Percentiles rank a stretch among this genome's conserved stretches.
Evolutionary conservation across 176 grass and related monocot species (phyloP).

Genomic region (Raddia guianensis): DNA sequence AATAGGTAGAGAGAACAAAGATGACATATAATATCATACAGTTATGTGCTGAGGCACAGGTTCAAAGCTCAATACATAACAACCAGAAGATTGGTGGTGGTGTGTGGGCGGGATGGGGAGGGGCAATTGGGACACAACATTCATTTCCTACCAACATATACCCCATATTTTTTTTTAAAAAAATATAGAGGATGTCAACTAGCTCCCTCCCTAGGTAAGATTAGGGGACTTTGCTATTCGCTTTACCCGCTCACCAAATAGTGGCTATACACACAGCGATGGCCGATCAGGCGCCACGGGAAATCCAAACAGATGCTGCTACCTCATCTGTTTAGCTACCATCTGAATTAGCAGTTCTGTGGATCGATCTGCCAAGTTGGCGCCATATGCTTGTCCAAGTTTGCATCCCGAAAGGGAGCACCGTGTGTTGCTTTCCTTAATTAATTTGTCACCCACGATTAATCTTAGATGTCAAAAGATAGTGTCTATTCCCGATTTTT

Average conservation of each 20-base stretch:
- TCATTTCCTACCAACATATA: too few species aligned
- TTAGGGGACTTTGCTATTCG: neutral
- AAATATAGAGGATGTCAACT: too few species aligned
- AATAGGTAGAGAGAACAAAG: too few species aligned
- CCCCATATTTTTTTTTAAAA: too few species aligned
- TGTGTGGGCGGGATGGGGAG: too few species aligned
- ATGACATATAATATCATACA: too few species aligned
- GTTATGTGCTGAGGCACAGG: too few species aligned
- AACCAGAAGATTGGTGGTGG: too few species aligned
- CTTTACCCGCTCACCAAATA: neutral
- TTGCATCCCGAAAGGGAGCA: neutral
- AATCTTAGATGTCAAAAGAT: neutral
- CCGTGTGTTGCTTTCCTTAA: neutral
- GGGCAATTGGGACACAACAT: too few species aligned
- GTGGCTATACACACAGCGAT: neutral
- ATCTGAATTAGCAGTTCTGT: neutral
- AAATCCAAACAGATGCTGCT: neutral
- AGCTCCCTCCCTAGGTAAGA: too few species aligned
- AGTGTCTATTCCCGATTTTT: too few species aligned
- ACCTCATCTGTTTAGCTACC: neutral
- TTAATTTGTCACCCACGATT: neutral
- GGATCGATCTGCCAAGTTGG: neutral
- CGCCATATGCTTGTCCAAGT: neutral
- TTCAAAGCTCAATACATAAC: too few species aligned
- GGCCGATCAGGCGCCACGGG: neutral